Evolutionary conservation across 805 yeast genomes (phyloP), one percentile per base, ranked within the genome.

Genomic region (Kodamaea neixiangensis): DNA sequence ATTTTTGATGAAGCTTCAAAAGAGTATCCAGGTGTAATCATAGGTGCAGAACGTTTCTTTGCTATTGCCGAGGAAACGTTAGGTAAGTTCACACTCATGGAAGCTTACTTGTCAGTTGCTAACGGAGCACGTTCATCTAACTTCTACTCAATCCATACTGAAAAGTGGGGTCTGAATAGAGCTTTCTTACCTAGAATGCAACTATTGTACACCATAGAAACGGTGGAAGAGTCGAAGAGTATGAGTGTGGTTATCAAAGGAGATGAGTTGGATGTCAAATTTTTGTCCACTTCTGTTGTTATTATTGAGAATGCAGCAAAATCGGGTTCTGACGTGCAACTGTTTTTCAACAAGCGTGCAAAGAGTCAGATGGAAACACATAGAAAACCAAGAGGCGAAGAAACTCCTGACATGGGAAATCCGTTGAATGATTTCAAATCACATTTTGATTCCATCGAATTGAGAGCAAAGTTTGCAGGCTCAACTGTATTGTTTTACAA

Each of bases 41-140:
- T 83, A 25, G 97, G 97, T 0, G 89, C 87, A 49, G 89, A 88
- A 55, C 71, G 84, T 14, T 79, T 89, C 17, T 87, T 84, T 54
- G 82, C 89, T 1, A 80, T 83, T 0, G 77, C 85, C 18, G 85
- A 83, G 43, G 78, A 80, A 14, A 73, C 73, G 7, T 66, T 81
- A 38, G 96, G 96, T 2, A 84, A 85, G 54, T 71, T 89, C 37
- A 80, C 90, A 0, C 70, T 89, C 50, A 73, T 80, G 47, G 87
- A 85, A 42, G 87, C 89, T 3, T 90, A 82, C 60, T 58, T 87
- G 2, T 81, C 96, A 0, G 82, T 85, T 1, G 92, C 96, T 0
- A 80, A 80, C 56, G 90, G 93, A 0, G 58, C 70, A 5, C 63
- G 77, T 3, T 65, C 85, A 2, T 65, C 77, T 20, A 74, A 76